phyloP scores from a whole-genome alignment of 176 grass and related monocot genomes.

The Melocanna baccifera region DNA sequence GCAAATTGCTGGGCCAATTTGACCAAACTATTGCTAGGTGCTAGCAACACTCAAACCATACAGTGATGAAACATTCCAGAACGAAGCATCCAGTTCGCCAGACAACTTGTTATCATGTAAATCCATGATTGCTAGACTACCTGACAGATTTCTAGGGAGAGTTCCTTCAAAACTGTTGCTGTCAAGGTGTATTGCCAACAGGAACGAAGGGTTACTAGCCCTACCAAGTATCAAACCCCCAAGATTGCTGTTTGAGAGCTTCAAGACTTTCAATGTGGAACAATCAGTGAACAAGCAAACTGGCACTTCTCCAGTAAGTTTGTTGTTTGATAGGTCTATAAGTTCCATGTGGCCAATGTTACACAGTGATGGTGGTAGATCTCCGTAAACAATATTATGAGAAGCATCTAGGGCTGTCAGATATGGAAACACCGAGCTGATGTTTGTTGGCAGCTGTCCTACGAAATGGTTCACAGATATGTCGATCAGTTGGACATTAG shows the following conservation, averaged over 20 bases:
- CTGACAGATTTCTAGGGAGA: neutral
- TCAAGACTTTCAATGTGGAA: neutral
- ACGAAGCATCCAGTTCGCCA: neutral
- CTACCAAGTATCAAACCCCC: slow-evolving; percentile 9
- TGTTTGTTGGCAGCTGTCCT: slow-evolving; percentile 13
- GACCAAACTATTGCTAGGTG: slow-evolving; percentile 8
- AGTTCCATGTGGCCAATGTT: neutral
- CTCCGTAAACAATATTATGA: slow-evolving; percentile 11
- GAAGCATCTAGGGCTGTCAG: neutral
- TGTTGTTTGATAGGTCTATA: slow-evolving; percentile 35
- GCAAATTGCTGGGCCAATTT: slow-evolving; percentile 13
- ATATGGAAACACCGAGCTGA: slow-evolving; percentile 26
- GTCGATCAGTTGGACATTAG: neutral
- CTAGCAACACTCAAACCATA: neutral
- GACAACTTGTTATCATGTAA: slow-evolving; percentile 28
- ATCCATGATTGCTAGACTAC: neutral
- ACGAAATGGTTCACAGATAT: slow-evolving; percentile 11
- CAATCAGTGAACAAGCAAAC: neutral
- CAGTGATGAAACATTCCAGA: neutral
- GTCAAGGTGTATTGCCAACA: neutral
- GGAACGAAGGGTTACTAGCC: neutral
- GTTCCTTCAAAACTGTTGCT: slow-evolving; percentile 3
- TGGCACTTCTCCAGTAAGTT: slow-evolving; percentile 28
- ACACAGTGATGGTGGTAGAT: slow-evolving; percentile 18
- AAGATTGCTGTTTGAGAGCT: slow-evolving; percentile 25